phyloP scores from a whole-genome alignment of 495 filamentous ascomycete species.

The Trichoderma virens region DNA sequence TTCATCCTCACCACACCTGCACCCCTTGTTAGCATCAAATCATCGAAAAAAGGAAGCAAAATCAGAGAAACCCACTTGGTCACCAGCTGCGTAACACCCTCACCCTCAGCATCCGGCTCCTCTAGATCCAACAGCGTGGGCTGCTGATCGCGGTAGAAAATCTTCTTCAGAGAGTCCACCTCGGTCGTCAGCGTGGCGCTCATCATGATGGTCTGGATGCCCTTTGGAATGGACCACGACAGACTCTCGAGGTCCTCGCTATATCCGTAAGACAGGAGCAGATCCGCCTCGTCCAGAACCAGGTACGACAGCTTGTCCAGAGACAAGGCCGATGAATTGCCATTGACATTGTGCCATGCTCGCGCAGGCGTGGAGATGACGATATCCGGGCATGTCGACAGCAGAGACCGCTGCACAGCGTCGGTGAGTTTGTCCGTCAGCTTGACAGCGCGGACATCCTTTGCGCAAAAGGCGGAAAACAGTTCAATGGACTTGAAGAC shows the following conservation, averaged over 20 bases:
- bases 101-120: slow-evolving; percentile 58
- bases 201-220: slow-evolving; percentile 86
- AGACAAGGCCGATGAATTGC: slow-evolving; percentile 51
- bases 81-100: slow-evolving; percentile 74
- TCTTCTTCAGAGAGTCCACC: slow-evolving; percentile 71
- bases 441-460: slow-evolving; percentile 73
- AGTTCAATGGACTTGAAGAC: slow-evolving; percentile 65
- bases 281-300: slow-evolving; percentile 91
- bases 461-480: slow-evolving; percentile 74
- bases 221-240: slow-evolving; percentile 66
- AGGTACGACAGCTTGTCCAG: slow-evolving; percentile 65
- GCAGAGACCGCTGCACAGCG: slow-evolving; percentile 72
- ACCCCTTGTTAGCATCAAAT: slow-evolving; percentile 13
- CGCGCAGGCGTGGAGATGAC: slow-evolving; percentile 82
- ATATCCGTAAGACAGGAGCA: slow-evolving; percentile 92
- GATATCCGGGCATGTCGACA: slow-evolving; percentile 83
- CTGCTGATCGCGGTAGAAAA: slow-evolving; percentile 65
- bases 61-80: slow-evolving; percentile 56
- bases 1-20: slow-evolving; percentile 83
- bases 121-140: slow-evolving; percentile 71
- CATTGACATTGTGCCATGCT: slow-evolving; percentile 60
- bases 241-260: slow-evolving; percentile 79
- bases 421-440: slow-evolving; percentile 83
- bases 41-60: not conserved
- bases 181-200: slow-evolving; percentile 85